Evolutionary conservation across 257 asterid genomes (phyloP).

Genomic region (Linaria vulgaris): DNA sequence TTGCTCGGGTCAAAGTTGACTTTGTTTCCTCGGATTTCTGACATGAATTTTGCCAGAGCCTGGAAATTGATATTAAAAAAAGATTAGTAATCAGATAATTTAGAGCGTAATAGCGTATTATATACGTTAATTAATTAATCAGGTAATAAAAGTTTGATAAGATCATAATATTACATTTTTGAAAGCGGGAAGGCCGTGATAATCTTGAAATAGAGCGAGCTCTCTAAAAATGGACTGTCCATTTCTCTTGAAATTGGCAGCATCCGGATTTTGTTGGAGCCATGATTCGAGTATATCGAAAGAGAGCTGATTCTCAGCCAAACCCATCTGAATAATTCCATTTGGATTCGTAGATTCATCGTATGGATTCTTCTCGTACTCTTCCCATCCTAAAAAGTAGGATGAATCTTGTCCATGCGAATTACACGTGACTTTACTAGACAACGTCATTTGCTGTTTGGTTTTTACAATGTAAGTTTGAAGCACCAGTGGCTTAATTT

Average conservation of each 20-base stretch:
- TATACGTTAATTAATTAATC: too few relatives aligned
- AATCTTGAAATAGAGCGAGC: slow-evolving; percentile 75
- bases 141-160: background rate
- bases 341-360: slow-evolving; percentile 40
- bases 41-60: slow-evolving; percentile 68
- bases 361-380: slow-evolving; percentile 60
- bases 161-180: slow-evolving; percentile 46
- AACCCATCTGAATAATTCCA: slow-evolving; percentile 65
- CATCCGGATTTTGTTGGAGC: slow-evolving; percentile 53
- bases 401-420: slow-evolving; percentile 64
- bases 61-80: slow-evolving; percentile 35
- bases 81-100: background rate
- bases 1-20: slow-evolving; percentile 55
- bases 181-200: slow-evolving; percentile 60
- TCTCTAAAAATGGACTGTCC: slow-evolving; percentile 60
- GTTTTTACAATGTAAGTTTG: too few relatives aligned
- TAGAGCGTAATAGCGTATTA: too few relatives aligned
- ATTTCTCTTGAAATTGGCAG: slow-evolving; percentile 46
- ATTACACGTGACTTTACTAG: slow-evolving; percentile 48
- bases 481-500: too few relatives aligned
- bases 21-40: slow-evolving; percentile 68
- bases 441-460: slow-evolving; percentile 37
- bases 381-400: slow-evolving; percentile 66
- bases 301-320: slow-evolving; percentile 53
- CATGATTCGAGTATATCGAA: slow-evolving; percentile 59